Base-by-base conservation (phyloP, 1,284 basidiomycete species). In the Fomitopsis pinicola region DNA sequence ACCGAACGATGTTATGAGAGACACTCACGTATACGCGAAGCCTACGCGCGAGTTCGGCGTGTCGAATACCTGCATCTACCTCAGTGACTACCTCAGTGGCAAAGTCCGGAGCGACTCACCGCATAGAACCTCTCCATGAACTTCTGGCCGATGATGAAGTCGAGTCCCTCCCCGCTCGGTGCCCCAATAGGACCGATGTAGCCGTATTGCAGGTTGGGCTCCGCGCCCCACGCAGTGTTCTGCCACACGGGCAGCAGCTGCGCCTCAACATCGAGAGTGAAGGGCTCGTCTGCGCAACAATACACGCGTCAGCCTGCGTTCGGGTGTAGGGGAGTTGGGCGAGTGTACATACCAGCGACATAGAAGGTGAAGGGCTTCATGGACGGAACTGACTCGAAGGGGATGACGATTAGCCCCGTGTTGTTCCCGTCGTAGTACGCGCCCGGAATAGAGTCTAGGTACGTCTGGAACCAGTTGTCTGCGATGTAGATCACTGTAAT, bases 391-490 rank as follows among this genome's bases (percentile, higher is more conserved):
- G 53, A 36, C 17, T 55, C 46, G 15, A 48, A 55, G 1, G 59
- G 59, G 35, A 60, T 60, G 54, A 57, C 59, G 28, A 57, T 60
- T 10, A 60, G 46, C 17, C 59, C 59, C n/a, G 59, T 60, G 55
- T 60, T 40, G 44, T 45, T 53, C 28, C 15, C 50, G 45, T 60
- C 59, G 36, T 55, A 55, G 38, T 56, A 60, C 19, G 42, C 46
- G 30, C 59, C 59, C 26, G 59, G 59, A 5, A 60, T 55, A 6
- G 78, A 76, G 2, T 67, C 53, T 61, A 77, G 67, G 71, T 89
- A 88, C 9, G 67, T 66, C 38, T 72, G 66, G 75, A 83, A 86
- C 7, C 81, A 86, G 67, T 86, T 69, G 7, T 76, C 72, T 14
- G 79, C 74, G 54, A 81, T 62, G 58, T 62, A 62, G 53, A 62